Conservation (phyloP, 768 basidiomycete species). For the Paxillus rubicundulus region DNA sequence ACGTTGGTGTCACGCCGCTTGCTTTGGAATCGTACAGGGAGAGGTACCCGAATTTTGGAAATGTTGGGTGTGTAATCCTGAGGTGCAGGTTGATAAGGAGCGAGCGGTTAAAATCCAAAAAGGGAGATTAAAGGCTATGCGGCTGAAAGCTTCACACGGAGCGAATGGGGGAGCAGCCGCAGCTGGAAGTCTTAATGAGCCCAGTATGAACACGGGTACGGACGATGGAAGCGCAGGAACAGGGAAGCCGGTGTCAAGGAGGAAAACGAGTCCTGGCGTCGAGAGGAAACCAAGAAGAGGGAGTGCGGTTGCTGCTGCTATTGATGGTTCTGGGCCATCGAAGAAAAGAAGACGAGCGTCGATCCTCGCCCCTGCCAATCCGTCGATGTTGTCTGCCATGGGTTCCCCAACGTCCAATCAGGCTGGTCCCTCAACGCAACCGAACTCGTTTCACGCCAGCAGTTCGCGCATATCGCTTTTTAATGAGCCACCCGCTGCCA, state of each 20-base stretch:
- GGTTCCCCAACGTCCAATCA: conserved; percentile 17
- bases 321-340: conserved; percentile 31
- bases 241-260: conserved; percentile 28
- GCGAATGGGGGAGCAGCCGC: conserved; percentile 18
- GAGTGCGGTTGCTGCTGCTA: conserved; percentile 34
- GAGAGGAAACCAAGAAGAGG: conserved; percentile 39
- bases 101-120: conserved; percentile 46
- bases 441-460: conserved; percentile 7
- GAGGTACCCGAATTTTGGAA: conserved; percentile 71
- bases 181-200: conserved; percentile 19
- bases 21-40: conserved; percentile 60
- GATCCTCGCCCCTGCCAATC: conserved; percentile 27
- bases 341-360: conserved; percentile 41
- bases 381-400: conserved; percentile 17
- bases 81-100: conserved; percentile 44
- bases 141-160: conserved; percentile 26
- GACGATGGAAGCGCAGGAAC: conserved; percentile 14
- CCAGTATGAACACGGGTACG: conserved; percentile 9
- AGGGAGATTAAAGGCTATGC: conserved; percentile 35
- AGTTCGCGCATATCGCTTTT: conserved; percentile 18
- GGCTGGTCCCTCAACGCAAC: conserved; percentile 8
- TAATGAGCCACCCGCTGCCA: conserved; percentile 4
- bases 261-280: conserved; percentile 38
- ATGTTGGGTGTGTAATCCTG: conserved; percentile 68
- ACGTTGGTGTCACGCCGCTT: conserved; percentile 82